Evolutionary conservation across 106 monocot genomes (phyloP).

Genomic region (Apostasia ramifera): DNA sequence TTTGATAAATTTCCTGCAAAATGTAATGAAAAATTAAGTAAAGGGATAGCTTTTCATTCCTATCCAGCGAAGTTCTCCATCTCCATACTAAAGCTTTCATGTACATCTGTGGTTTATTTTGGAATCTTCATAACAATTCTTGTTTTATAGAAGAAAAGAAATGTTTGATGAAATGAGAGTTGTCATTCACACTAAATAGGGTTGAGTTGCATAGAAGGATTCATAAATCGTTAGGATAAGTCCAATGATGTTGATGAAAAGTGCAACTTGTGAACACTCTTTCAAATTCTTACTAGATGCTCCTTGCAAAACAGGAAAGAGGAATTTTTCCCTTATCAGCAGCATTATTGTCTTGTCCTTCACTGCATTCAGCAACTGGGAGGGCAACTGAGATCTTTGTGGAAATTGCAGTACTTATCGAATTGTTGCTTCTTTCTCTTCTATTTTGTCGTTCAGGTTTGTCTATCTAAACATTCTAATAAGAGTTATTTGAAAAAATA

Average conservation of each 20-base stretch:
- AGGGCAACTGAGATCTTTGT: slow-evolving; percentile 49
- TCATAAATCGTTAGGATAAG: too few relatives aligned
- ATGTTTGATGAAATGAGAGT: too few relatives aligned
- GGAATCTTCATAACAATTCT: too few relatives aligned
- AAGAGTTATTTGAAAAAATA: neutral
- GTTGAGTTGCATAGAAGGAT: too few relatives aligned
- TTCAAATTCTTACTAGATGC: neutral
- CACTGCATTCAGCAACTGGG: slow-evolving; percentile 40
- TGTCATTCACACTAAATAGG: too few relatives aligned
- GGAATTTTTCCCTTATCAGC: slow-evolving; percentile 90
- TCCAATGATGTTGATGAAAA: neutral
- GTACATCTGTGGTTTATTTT: too few relatives aligned
- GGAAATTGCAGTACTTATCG: slow-evolving; percentile 59
- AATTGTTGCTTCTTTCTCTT: slow-evolving; percentile 67
- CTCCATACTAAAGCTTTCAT: too few relatives aligned
- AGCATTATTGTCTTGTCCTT: slow-evolving; percentile 72
- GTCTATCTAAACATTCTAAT: neutral
- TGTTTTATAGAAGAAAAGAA: too few relatives aligned
- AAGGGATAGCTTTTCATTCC: too few relatives aligned
- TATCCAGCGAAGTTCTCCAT: too few relatives aligned
- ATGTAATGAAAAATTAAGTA: too few relatives aligned
- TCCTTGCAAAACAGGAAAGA: slow-evolving; percentile 53
- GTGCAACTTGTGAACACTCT: neutral
- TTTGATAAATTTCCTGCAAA: too few relatives aligned
- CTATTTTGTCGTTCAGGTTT: slow-evolving; percentile 91